Evolutionary conservation across 148 eudicot species (phyloP), one percentile per base, ranked within the genome.

Genomic region (Amaranthus hypochondriacus): DNA sequence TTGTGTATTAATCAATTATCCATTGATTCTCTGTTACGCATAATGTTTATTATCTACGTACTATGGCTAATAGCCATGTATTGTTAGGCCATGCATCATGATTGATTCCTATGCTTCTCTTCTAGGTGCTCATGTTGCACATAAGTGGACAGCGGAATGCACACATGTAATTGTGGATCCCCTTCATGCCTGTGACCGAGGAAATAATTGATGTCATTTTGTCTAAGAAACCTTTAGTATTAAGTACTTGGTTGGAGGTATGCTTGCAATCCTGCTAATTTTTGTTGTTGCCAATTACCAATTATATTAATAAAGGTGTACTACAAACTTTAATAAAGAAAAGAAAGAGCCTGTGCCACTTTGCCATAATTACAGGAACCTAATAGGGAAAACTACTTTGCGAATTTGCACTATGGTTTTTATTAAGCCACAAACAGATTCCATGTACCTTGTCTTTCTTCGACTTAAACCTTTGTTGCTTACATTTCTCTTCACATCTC

Each of bases 111-210:
- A 21, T 48, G n/a, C 39, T 76, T 72, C 42, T 55, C 56, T 61
- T 79, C 55, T 72, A 94, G 98, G 98, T 83, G 97, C 90, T 49
- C 56, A 72, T 74, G 79, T 82, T 58, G 72, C 90, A 73, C 68
- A 68, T 28, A 81, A 76, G 48, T 95, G 99, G 97, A 86, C 81
- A 70, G 77, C 58, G 13, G 81, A 90, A 42, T 92, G 97, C 88
- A 88, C 99, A 12, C 97, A 95, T 85, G 89, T 90, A 73, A 87
- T 95, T 74, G 90, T 92, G 70, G 91, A 90, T 82, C 90, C 90
- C 91, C 64, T 86, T 76, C 71, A 79, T 76, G 81, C 84, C 88
- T 72, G 82, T 95, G 76, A 87, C 79, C 12, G 85, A 85, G 80
- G 86, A 81, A 64, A 47, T 84, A 65, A 68, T 89, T 83, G 97